Percentiles rank a stretch among this genome's conserved stretches.
These are phyloP conservation scores for Adansonia madagascariensis DNA, from an alignment of 441 rosid genomes.

Conservation along the genomic window DNA sequence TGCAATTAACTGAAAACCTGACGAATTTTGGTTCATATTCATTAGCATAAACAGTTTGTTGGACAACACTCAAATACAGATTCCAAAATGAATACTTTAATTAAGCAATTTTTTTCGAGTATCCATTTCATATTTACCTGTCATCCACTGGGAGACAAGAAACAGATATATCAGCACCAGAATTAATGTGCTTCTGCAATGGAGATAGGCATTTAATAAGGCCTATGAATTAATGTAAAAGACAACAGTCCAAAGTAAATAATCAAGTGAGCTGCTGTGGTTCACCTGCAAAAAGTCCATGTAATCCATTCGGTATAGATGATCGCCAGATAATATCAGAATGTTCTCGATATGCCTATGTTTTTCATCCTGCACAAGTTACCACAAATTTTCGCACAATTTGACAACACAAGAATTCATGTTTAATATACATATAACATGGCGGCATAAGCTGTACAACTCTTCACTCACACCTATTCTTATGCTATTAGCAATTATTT, in stretches of 20 bases:
- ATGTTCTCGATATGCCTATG: slow-evolving; percentile 75
- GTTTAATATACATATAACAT: background rate
- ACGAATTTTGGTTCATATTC: background rate
- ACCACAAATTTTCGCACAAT: slow-evolving; percentile 9
- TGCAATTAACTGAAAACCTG: background rate
- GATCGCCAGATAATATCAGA: slow-evolving; percentile 84
- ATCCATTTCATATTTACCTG: slow-evolving; percentile 42
- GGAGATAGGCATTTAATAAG: slow-evolving; percentile 1
- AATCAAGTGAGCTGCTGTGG: slow-evolving; percentile 12
- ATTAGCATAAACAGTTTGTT: background rate
- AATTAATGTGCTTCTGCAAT: slow-evolving; percentile 74
- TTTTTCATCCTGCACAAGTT: slow-evolving; percentile 60
- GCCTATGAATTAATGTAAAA: background rate
- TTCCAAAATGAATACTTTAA: background rate
- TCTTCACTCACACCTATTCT: slow-evolving; percentile 1
- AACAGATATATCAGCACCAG: slow-evolving; percentile 79
- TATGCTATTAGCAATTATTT: background rate
- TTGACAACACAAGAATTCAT: slow-evolving; percentile 11
- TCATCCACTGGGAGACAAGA: slow-evolving; percentile 77
- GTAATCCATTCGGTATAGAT: slow-evolving; percentile 86
- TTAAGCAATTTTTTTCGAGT: background rate
- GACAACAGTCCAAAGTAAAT: background rate
- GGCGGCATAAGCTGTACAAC: background rate
- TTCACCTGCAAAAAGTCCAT: slow-evolving; percentile 81
- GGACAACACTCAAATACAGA: background rate